Conservation (phyloP, 345 rosid genomes). For the Mercurialis annua region DNA sequence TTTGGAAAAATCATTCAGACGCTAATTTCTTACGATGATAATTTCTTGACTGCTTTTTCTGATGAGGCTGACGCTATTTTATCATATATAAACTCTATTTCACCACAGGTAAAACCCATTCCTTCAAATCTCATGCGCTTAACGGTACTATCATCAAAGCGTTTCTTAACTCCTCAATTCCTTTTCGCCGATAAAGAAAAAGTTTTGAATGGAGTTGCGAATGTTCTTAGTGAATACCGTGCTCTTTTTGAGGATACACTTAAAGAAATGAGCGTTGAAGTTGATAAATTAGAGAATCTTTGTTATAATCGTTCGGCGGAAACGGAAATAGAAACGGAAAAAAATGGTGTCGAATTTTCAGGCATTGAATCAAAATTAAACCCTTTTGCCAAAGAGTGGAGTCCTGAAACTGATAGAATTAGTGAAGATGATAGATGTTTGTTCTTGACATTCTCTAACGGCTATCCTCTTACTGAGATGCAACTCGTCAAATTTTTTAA, state of each 20-base stretch:
- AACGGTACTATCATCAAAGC: background rate
- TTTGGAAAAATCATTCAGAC: background rate
- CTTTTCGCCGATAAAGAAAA: constrained; percentile 10
- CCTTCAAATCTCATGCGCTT: background rate
- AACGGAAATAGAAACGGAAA: too few species aligned
- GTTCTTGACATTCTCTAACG: constrained; percentile 39
- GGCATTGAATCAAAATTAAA: constrained; percentile 8
- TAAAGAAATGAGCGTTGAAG: background rate
- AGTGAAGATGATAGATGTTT: constrained; percentile 29
- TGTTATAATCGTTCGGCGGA: background rate
- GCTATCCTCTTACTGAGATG: constrained; percentile 27
- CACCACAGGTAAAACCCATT: background rate
- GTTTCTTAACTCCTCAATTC: background rate
- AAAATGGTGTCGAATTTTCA: background rate
- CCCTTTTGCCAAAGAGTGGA: constrained; percentile 35
- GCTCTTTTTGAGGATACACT: background rate
- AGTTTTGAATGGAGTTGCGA: background rate
- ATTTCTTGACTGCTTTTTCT: background rate
- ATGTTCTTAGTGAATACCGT: background rate
- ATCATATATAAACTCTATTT: background rate
- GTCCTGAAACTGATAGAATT: constrained; percentile 9
- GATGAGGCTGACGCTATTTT: constrained; percentile 11
- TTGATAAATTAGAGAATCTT: background rate
- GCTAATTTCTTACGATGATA: constrained; percentile 4
- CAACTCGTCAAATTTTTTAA: constrained; percentile 30